Conservation (phyloP, 202 grass and related monocot genomes). For the Digitaria exilis region DNA sequence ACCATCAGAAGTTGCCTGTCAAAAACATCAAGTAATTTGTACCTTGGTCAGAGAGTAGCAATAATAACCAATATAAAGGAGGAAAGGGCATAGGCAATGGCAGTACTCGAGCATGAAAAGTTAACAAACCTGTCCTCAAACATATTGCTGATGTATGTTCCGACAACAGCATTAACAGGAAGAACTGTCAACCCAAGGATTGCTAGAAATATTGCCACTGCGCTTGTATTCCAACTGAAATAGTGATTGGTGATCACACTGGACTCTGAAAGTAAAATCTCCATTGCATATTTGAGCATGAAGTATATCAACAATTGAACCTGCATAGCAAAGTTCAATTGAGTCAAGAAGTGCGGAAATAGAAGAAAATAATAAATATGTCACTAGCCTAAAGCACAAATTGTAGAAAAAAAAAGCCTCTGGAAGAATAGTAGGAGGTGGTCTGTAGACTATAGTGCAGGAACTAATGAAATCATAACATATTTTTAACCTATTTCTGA, state of each 20-base stretch:
- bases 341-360: not conserved
- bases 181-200: conserved; percentile 88
- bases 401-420: too few species aligned
- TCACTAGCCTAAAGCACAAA: not conserved
- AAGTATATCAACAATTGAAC: conserved; percentile 97
- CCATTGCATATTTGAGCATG: conserved; percentile 99
- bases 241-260: conserved; percentile 87
- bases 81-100: not conserved
- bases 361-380: not conserved
- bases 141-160: conserved; percentile 96
- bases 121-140: conserved; percentile 89
- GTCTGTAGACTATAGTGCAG: not conserved
- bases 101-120: not conserved
- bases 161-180: conserved; percentile 90
- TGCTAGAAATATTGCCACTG: conserved; percentile 86
- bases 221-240: conserved; percentile 86
- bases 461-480: not conserved
- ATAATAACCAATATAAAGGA: not conserved
- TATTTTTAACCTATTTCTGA: conserved; percentile 3
- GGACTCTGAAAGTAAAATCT: conserved; percentile 91
- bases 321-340: conserved; percentile 44
- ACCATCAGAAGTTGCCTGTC: conserved; percentile 83
- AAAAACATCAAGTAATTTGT: conserved; percentile 16
- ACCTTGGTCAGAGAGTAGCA: not conserved
- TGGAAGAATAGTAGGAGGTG: not conserved